Conservation (phyloP, 306 rosid species). For the Citrullus colocynthis region DNA sequence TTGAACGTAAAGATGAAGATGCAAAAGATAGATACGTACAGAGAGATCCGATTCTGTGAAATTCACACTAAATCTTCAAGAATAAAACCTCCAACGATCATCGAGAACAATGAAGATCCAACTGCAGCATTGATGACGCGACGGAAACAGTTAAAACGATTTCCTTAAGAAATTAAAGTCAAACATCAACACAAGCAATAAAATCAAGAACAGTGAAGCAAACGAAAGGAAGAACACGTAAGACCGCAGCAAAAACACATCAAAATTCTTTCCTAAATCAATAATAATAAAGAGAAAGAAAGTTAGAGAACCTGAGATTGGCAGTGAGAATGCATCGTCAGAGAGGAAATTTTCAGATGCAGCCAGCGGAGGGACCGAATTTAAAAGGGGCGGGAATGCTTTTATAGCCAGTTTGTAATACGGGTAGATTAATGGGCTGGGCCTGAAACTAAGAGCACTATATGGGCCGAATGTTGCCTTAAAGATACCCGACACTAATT, state of each 20-base stretch:
- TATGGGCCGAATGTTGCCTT: background rate
- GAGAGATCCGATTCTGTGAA: background rate
- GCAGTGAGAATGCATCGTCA: background rate
- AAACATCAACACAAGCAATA: background rate
- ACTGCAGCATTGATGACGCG: background rate
- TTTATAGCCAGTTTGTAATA: background rate
- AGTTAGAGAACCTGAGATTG: background rate
- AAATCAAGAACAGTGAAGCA: background rate
- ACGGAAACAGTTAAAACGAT: background rate
- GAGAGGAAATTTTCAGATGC: background rate
- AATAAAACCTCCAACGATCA: background rate
- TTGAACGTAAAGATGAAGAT: background rate
- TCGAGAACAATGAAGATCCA: background rate
- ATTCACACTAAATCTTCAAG: background rate
- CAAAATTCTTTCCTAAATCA: background rate
- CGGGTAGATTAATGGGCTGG: background rate
- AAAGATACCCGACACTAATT: too few relatives aligned
- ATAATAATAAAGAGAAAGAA: background rate
- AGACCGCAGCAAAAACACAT: background rate
- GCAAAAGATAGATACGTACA: background rate
- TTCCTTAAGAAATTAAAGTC: background rate
- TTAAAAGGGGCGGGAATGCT: slow-evolving; percentile 1
- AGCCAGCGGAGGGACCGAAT: background rate
- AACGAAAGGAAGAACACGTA: background rate
- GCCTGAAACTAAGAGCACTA: background rate